Base-by-base conservation (phyloP, 179 eudicot species). In the Beta lomatogona region DNA sequence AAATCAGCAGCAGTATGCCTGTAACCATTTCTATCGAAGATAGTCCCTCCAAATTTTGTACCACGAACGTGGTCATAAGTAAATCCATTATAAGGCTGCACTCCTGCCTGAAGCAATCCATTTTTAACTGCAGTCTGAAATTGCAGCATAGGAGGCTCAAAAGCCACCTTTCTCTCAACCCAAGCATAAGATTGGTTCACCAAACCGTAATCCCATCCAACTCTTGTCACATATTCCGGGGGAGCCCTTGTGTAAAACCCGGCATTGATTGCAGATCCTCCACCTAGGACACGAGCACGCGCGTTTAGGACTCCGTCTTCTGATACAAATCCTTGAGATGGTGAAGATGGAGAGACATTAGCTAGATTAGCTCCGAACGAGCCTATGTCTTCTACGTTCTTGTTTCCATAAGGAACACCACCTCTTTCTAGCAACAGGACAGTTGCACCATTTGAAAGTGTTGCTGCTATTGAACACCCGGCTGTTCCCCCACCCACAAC, bases 241-340 rank as follows among this genome's bases (percentile, higher is more conserved):
- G 85, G 79, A 7, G 99, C 98, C 67, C 98, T 84, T 1, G 98
- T 83, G 89, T 92, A 96, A 83, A 96, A 96, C 5, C 99, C 99
- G 8, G 97, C 98, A 60, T 96, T 96, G 28, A 96, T 19, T 73
- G 93, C 88, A 14, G 93, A 92, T 3, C 97, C 97, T 7, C 99
- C 99, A 10, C 99, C 99, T 5, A 96, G 87, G 9, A 94, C 98
- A 1, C 93, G 86, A 31, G 90, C 94, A 3, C 99, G 98, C 1
- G 98, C 91, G 73, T 82, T 95, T 78, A 91, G 65, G 65, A 94
- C 98, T 1, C 98, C 97, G 69, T 94, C 98, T 15, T 91, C 93
- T 13, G 98, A 94, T 54, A 90, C 72, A 77, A 94, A 93, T 3
- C 82, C 66, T 66, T 94, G 98, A 54, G 98, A 88, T 0, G 98